Conservation (phyloP, 257 asterid species). For the Solanum ossicruentum region DNA sequence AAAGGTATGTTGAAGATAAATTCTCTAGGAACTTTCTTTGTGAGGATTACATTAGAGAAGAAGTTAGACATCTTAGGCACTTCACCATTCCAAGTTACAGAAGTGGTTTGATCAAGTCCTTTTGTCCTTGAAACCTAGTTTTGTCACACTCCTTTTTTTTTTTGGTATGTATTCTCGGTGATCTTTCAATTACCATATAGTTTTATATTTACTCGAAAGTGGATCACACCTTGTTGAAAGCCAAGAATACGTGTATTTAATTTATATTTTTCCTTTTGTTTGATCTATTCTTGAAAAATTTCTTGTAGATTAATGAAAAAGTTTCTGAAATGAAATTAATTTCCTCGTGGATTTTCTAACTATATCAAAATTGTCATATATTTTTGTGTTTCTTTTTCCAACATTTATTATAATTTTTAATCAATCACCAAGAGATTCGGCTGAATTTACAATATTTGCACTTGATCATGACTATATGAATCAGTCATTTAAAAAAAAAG, state of each 20-base stretch:
- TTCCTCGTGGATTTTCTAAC: neutral
- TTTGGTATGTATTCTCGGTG: neutral
- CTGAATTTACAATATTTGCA: neutral
- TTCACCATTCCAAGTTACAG: slow-evolving; percentile 18
- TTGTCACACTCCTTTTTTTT: neutral
- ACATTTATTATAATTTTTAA: neutral
- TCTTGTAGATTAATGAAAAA: neutral
- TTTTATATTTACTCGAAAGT: neutral
- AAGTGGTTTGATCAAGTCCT: neutral
- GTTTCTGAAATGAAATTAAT: neutral
- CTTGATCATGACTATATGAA: neutral
- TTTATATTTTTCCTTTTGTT: neutral
- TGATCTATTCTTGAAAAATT: neutral
- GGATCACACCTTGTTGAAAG: neutral
- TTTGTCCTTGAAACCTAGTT: slow-evolving; percentile 10
- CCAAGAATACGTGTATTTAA: neutral
- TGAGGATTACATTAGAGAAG: slow-evolving; percentile 7
- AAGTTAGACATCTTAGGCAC: slow-evolving; percentile 15
- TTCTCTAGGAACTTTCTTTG: slow-evolving; percentile 25
- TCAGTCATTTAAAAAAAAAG: neutral
- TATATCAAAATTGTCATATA: neutral
- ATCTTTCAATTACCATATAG: neutral
- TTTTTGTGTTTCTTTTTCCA: neutral
- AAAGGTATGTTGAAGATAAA: slow-evolving; percentile 15
- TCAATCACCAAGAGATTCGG: neutral